Evolutionary conservation across 192 early-diverging fungal genomes (phyloP), one percentile per base, ranked within the genome.

Genomic region (Tieghemiomyces parasiticus): DNA sequence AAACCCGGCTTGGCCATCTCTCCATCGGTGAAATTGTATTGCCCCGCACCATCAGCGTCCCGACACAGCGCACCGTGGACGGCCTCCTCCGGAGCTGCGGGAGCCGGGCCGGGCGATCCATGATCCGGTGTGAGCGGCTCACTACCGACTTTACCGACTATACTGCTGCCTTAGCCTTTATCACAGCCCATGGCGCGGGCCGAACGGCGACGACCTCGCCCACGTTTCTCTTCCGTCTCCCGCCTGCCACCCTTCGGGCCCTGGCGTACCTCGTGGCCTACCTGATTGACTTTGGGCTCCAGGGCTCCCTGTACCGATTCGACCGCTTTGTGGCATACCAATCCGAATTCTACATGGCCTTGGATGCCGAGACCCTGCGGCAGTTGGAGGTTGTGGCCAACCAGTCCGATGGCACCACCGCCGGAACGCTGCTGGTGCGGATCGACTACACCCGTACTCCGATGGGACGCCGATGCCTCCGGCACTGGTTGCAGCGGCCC

Each of bases 401-500:
- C 32, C 62, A 71, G 33, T 77, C 73, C 0, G 72, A 72, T 35
- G 65, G 63, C 51, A 54, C 55, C 8, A 66, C 63, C n/a, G 52
- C 65, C 10, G 81, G 80, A 1, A 72, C 71, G 0, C 63, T 90
- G 16, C 68, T 86, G 26, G 71, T 68, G 61, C 67, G 82, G 9
- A 59, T 90, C 26, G 74, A 90, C 61, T 74, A 86, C 61, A 90
- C 88, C 6, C 59, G 48, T 2, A 85, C 86, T 0, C 68, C 67
- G 45, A 85, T 88, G 64, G 88, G 86, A 14, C 42, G 70, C 30
- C 60, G 88, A 12, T 58, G 84, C 47, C 63, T 90, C 32, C 73
- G 74, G 59, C 80, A 78, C 46, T 90, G 88, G 88, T 64, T 87
- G 4, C 77, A 72, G 8, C 70, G 69, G 47, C 88, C 88, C 1